These are phyloP conservation scores for Myriosclerotinia curreyana DNA, from an alignment of 2,329 filamentous ascomycete species.

Conservation along the genomic window DNA sequence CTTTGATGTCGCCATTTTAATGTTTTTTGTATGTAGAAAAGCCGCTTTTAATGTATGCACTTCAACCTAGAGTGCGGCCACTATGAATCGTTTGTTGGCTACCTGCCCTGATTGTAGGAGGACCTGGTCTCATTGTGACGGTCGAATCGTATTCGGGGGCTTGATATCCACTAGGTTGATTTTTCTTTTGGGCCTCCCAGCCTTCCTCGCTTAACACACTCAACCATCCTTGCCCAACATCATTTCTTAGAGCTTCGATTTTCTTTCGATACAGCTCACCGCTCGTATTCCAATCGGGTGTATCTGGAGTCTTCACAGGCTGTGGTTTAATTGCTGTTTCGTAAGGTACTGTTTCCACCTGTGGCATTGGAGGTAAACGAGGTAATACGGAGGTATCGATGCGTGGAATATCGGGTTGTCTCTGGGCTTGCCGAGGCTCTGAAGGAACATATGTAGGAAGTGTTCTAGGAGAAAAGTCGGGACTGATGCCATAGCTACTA, in stretches of 20 bases:
- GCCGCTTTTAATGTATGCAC: slow-evolving; percentile 6
- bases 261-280: slow-evolving; percentile 83
- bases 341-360: slow-evolving; percentile 34
- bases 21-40: background rate
- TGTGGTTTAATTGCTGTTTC: slow-evolving; percentile 31
- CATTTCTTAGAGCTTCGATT: slow-evolving; percentile 79
- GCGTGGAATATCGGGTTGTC: slow-evolving; percentile 32
- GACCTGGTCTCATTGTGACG: slow-evolving; percentile 35
- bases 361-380: slow-evolving; percentile 34
- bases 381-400: slow-evolving; percentile 36
- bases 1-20: background rate
- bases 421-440: slow-evolving; percentile 33
- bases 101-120: slow-evolving; percentile 35
- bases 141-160: slow-evolving; percentile 35
- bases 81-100: slow-evolving; percentile 40
- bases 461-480: slow-evolving; percentile 36
- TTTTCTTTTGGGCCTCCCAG: slow-evolving; percentile 48
- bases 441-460: slow-evolving; percentile 36
- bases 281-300: slow-evolving; percentile 61
- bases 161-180: slow-evolving; percentile 31
- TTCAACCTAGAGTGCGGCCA: slow-evolving; percentile 39
- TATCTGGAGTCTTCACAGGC: slow-evolving; percentile 28
- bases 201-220: slow-evolving; percentile 78
- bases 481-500: slow-evolving; percentile 37
- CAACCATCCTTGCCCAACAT: slow-evolving; percentile 84